phyloP scores from a whole-genome alignment of 106 monocot genomes.

The Acorus calamus region DNA sequence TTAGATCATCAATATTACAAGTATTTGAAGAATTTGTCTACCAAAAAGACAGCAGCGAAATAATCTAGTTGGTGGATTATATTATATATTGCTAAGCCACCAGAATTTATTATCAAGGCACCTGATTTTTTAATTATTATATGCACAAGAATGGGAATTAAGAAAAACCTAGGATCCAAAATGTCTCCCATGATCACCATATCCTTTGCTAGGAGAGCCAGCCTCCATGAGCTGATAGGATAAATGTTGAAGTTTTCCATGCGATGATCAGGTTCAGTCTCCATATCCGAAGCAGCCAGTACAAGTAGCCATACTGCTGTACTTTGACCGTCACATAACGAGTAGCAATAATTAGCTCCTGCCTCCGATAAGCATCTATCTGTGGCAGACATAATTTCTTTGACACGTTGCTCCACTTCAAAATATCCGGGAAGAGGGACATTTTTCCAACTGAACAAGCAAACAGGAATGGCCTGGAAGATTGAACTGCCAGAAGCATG shows the following conservation, averaged over 20 bases:
- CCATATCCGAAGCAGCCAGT: conserved; percentile 29
- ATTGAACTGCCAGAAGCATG: conserved; percentile 30
- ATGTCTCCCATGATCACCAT: conserved; percentile 33
- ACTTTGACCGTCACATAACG: conserved; percentile 13
- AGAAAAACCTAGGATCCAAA: conserved; percentile 53
- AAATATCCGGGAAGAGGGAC: conserved; percentile 2
- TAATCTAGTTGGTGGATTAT: no score
- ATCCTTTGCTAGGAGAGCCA: conserved; percentile 40
- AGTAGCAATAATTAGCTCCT: conserved; percentile 2
- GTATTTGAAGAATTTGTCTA: no score
- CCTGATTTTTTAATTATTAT: no score
- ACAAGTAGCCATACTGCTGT: conserved; percentile 58
- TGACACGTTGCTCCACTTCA: conserved; percentile 6
- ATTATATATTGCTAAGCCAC: no score
- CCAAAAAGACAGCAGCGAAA: no score
- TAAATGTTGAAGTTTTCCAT: conserved; percentile 1
- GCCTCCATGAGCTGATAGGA: conserved; percentile 42
- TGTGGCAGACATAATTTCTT: conserved; percentile 8
- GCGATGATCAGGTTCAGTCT: conserved; percentile 17
- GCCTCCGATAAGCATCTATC: conserved; percentile 3
- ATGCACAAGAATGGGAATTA: no score
- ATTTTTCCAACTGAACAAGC: conserved; percentile 26
- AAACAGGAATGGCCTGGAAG: conserved; percentile 56
- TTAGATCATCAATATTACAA: no score
- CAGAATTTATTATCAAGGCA: no score